Conservation (phyloP, 805 yeast species). For the Kodamaea kaohsiungensis region DNA sequence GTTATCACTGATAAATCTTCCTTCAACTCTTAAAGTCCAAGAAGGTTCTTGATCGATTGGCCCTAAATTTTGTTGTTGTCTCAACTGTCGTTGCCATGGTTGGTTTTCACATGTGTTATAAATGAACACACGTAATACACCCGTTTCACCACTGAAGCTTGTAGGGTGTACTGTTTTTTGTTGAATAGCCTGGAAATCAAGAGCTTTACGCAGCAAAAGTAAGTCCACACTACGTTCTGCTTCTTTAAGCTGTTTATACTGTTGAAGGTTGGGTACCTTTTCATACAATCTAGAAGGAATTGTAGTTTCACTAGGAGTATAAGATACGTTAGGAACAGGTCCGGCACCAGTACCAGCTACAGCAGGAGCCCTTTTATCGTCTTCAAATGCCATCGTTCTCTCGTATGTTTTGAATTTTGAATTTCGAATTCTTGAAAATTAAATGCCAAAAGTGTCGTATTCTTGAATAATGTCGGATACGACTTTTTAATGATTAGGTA, state of each 20-base stretch:
- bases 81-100: constrained; percentile 64
- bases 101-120: constrained; percentile 84
- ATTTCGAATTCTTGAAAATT: not conserved
- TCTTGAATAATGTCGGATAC: not conserved
- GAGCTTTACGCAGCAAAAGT: constrained; percentile 75
- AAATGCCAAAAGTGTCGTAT: constrained; percentile 12
- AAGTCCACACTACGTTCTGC: constrained; percentile 86
- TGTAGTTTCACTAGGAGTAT: constrained; percentile 42
- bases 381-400: constrained; percentile 15
- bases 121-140: constrained; percentile 73
- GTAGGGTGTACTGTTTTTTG: constrained; percentile 41
- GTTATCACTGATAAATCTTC: constrained; percentile 62
- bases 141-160: constrained; percentile 46
- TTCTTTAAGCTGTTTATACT: constrained; percentile 68
- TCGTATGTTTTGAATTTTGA: not conserved
- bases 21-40: constrained; percentile 91
- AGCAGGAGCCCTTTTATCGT: constrained; percentile 18
- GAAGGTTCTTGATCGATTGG: constrained; percentile 43
- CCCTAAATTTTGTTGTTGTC: constrained; percentile 19
- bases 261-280: constrained; percentile 66
- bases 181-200: constrained; percentile 75
- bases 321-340: constrained; percentile 41
- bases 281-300: constrained; percentile 40
- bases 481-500: not conserved
- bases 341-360: constrained; percentile 30